These are phyloP conservation scores for Grigorovia transvaalensis DNA, from an alignment of 805 yeast species.

Conservation along the genomic window DNA sequence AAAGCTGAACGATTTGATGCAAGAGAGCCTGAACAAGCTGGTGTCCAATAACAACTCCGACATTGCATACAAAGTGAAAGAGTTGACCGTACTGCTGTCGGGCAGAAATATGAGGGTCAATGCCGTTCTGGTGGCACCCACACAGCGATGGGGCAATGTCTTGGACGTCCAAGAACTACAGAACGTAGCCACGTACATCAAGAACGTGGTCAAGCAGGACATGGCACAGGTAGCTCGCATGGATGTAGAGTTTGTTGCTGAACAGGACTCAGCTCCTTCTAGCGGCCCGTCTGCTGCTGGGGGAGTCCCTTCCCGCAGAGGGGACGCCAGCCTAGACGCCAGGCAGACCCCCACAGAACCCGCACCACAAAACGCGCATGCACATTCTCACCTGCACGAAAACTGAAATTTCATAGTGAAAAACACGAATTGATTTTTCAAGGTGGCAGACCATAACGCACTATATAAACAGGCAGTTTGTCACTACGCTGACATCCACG, in stretches of 20 bases:
- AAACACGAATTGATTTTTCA: neutral
- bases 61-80: constrained; percentile 30
- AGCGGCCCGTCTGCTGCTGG: no score
- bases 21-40: constrained; percentile 25
- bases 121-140: constrained; percentile 30
- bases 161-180: constrained; percentile 34
- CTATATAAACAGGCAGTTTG: no score
- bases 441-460: no score
- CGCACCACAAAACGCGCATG: neutral
- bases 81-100: constrained; percentile 40
- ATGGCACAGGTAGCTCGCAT: constrained; percentile 37
- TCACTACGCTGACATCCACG: no score
- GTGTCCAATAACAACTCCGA: constrained; percentile 35
- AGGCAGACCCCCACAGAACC: no score
- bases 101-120: constrained; percentile 45
- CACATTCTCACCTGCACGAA: neutral
- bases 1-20: constrained; percentile 33
- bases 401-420: neutral
- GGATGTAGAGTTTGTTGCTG: constrained; percentile 32
- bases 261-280: constrained; percentile 2
- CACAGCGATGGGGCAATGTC: constrained; percentile 37
- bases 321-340: no score
- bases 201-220: constrained; percentile 27
- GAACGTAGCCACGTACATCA: constrained; percentile 31
- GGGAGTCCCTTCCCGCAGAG: no score